Evolutionary conservation across 768 basidiomycete genomes (phyloP).

Genomic region (Russula sp.): DNA sequence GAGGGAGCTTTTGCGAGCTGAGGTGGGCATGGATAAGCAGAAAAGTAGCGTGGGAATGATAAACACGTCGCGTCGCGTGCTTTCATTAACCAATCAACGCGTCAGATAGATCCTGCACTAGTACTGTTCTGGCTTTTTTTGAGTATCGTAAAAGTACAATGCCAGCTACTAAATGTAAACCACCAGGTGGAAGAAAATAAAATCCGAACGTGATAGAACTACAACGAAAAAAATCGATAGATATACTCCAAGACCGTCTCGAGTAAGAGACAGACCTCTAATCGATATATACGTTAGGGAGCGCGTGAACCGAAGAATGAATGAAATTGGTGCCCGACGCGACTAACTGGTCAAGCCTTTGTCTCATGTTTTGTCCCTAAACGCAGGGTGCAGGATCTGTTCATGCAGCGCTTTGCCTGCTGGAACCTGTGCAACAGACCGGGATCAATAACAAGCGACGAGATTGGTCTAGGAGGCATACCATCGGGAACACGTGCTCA

Average conservation of each 20-base stretch:
- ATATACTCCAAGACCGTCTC: not conserved
- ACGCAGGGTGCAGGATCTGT: constrained; percentile 71
- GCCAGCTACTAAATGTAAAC: constrained; percentile 16
- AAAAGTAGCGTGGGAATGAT: constrained; percentile 29
- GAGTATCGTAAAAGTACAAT: constrained; percentile 17
- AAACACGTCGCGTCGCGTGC: constrained; percentile 23
- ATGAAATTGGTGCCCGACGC: not conserved
- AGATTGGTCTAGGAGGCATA: constrained; percentile 36
- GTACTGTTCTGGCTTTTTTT: constrained; percentile 1
- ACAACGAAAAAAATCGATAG: not conserved
- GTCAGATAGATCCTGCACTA: not conserved
- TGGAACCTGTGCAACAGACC: constrained; percentile 54
- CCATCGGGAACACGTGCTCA: constrained; percentile 93
- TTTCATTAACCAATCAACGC: not conserved
- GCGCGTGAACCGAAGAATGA: no score
- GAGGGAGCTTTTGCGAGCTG: constrained; percentile 42
- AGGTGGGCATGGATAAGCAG: constrained; percentile 34
- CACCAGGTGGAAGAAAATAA: constrained; percentile 1
- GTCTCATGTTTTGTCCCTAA: constrained; percentile 21
- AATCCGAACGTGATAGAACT: not conserved
- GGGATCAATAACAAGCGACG: constrained; percentile 30
- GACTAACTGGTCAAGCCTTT: constrained; percentile 5
- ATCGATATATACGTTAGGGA: not conserved
- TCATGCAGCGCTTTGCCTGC: constrained; percentile 95
- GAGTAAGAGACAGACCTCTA: not conserved